Conservation (phyloP, 225 moss, liverwort and hornwort genomes). For the Ulota crispa region DNA sequence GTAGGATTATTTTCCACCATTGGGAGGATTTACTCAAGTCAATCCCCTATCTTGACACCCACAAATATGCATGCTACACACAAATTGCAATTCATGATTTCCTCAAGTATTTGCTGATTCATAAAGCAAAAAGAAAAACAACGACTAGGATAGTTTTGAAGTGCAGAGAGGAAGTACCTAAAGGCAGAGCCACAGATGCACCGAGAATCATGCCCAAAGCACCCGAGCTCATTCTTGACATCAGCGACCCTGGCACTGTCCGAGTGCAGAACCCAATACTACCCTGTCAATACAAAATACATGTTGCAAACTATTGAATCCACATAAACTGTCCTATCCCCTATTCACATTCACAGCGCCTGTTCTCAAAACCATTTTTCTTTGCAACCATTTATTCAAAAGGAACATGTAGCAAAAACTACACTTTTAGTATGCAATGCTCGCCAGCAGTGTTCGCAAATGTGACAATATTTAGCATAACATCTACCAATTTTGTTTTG, state of each 20-base stretch:
- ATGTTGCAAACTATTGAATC: conserved; percentile 41
- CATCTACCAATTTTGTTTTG: too few relatives aligned
- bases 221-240: conserved; percentile 64
- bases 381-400: background rate
- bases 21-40: background rate
- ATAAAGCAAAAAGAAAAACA: background rate
- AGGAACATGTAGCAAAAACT: background rate
- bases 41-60: background rate
- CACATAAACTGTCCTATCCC: background rate
- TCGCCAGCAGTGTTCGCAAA: background rate
- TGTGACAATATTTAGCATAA: too few relatives aligned
- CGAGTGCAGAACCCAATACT: conserved; percentile 55
- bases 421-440: background rate
- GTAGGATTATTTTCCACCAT: background rate
- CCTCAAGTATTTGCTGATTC: background rate
- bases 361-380: background rate
- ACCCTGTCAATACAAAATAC: conserved; percentile 58
- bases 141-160: background rate
- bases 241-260: conserved; percentile 81
- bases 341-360: background rate
- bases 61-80: background rate
- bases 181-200: conserved; percentile 66
- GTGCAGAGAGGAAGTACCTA: conserved; percentile 50
- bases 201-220: conserved; percentile 74
- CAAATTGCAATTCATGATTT: background rate